Evolutionary conservation across 306 rosid species (phyloP).

Genomic region (Quercus wislizeni): DNA sequence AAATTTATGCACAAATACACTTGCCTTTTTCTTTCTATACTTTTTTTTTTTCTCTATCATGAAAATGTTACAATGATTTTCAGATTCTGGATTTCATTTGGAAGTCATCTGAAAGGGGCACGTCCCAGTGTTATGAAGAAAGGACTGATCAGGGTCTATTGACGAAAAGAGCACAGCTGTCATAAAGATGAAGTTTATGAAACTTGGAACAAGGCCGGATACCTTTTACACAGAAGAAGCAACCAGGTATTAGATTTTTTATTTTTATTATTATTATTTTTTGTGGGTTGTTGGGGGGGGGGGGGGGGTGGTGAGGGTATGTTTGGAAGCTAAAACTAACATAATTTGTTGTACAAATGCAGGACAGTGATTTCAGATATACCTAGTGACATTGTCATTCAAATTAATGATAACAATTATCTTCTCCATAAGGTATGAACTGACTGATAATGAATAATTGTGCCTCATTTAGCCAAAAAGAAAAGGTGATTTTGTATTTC

Average conservation of each 20-base stretch:
- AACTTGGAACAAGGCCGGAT: conserved; percentile 90
- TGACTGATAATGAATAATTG: background rate
- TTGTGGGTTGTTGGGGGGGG: no score
- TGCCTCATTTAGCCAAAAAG: background rate
- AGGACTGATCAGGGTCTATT: conserved; percentile 26
- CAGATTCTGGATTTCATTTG: conserved; percentile 12
- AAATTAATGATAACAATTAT: conserved; percentile 58
- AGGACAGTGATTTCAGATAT: conserved; percentile 72
- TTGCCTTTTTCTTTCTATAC: background rate
- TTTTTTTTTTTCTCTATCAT: background rate
- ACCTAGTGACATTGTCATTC: conserved; percentile 62
- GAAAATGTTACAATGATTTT: background rate
- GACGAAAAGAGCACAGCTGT: conserved; percentile 13
- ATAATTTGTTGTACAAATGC: conserved; percentile 27
- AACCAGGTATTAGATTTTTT: conserved; percentile 51
- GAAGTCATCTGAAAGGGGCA: conserved; percentile 3
- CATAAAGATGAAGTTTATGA: conserved; percentile 89
- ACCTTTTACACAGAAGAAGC: conserved; percentile 88
- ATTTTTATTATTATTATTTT: rapidly evolving
- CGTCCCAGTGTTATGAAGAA: conserved; percentile 21
- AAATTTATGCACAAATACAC: background rate
- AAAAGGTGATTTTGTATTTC: background rate
- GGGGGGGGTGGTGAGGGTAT: no score
- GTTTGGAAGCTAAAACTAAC: background rate
- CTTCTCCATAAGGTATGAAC: conserved; percentile 76